Evolutionary conservation across 352 stramenopile genomes (phyloP).

Genomic region (Plasmopara halstedii): DNA sequence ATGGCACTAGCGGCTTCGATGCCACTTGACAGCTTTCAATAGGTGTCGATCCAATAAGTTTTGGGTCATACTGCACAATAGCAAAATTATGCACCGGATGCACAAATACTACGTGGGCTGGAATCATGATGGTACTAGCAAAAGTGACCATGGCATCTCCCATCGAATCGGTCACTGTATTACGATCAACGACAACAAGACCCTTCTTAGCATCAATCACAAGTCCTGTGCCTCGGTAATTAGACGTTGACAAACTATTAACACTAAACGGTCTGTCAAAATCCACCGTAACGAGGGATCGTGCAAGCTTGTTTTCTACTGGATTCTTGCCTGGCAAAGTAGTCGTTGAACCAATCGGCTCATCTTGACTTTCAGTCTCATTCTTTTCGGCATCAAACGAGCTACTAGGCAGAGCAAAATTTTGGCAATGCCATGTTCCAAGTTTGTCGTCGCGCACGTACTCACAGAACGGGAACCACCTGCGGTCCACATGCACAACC

Average conservation of each 20-base stretch:
- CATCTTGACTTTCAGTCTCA: slow-evolving; percentile 9
- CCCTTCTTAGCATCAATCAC: slow-evolving; percentile 84
- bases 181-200: slow-evolving; percentile 88
- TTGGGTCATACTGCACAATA: slow-evolving; percentile 88
- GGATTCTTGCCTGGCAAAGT: slow-evolving; percentile 77
- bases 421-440: slow-evolving; percentile 74
- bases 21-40: slow-evolving; percentile 77
- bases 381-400: slow-evolving; percentile 1
- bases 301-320: slow-evolving; percentile 72
- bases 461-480: slow-evolving; percentile 88
- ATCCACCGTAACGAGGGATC: slow-evolving; percentile 79
- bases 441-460: slow-evolving; percentile 72
- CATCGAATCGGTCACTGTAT: slow-evolving; percentile 86
- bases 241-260: slow-evolving; percentile 79
- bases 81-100: slow-evolving; percentile 91
- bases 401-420: slow-evolving; percentile 27
- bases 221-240: slow-evolving; percentile 81
- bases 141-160: slow-evolving; percentile 88
- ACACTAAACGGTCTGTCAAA: slow-evolving; percentile 83
- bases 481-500: slow-evolving; percentile 82
- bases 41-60: slow-evolving; percentile 73
- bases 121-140: slow-evolving; percentile 84
- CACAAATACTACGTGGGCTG: slow-evolving; percentile 84
- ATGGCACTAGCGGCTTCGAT: slow-evolving; percentile 44
- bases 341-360: slow-evolving; percentile 63